phyloP scores from a whole-genome alignment of 1,284 basidiomycete species.

The Ceratobasidium sp. region DNA sequence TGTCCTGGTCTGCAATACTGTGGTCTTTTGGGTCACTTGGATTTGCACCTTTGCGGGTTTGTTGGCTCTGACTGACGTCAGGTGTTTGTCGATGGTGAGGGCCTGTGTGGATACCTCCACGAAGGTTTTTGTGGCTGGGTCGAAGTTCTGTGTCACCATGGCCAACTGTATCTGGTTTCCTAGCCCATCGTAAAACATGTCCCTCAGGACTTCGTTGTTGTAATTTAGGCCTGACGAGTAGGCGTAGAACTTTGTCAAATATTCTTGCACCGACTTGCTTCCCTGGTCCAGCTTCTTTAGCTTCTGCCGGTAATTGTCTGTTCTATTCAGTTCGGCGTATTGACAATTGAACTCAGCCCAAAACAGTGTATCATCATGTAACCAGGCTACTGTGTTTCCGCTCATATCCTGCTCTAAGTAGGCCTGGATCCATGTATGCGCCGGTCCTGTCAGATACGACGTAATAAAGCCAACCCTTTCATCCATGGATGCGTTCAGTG shows the following conservation, averaged over 20 bases:
- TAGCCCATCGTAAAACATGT: no score
- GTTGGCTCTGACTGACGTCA: no score
- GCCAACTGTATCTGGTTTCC: no score
- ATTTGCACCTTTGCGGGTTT: no score
- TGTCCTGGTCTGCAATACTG: no score
- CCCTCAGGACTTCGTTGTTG: neutral
- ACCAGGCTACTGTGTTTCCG: neutral
- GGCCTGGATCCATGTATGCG: neutral
- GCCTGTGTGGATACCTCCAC: no score
- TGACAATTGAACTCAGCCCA: neutral
- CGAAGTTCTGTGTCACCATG: no score
- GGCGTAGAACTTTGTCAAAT: neutral
- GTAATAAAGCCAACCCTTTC: neutral
- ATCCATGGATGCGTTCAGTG: neutral
- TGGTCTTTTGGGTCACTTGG: no score
- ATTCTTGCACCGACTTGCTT: neutral
- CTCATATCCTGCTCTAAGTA: neutral
- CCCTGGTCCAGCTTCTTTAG: neutral
- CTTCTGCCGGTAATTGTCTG: neutral
- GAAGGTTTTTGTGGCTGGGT: no score
- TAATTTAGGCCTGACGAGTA: neutral
- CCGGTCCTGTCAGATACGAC: neutral
- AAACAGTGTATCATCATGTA: neutral
- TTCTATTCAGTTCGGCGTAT: neutral
- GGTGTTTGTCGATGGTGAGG: no score